A percentile compares a stretch with the other conserved stretches of the same genome.
phyloP scores from a whole-genome alignment of 805 yeast genomes.

The Saccharomycopsis babjevae region DNA sequence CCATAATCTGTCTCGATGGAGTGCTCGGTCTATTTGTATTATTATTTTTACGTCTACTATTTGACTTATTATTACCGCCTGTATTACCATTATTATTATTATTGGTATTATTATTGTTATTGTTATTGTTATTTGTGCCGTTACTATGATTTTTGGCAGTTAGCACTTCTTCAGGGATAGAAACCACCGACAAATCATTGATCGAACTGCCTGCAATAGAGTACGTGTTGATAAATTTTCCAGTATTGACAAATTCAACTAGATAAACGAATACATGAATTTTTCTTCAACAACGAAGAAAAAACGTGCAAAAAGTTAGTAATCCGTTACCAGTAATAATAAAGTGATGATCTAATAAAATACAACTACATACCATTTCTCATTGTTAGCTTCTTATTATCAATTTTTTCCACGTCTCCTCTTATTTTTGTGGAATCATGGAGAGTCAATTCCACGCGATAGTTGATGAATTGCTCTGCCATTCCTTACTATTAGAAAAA shows the following conservation, averaged over 20 bases:
- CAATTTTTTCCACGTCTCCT: slow-evolving; percentile 35
- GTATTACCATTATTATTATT: slow-evolving; percentile 13
- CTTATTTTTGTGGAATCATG: slow-evolving; percentile 31
- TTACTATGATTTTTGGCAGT: slow-evolving; percentile 20
- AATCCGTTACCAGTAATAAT: background rate
- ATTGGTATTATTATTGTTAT: slow-evolving; percentile 22
- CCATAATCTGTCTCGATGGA: slow-evolving; percentile 1
- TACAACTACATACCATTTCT: slow-evolving; percentile 27
- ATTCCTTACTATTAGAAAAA: background rate
- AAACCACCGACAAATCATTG: slow-evolving; percentile 45
- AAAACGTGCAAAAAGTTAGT: background rate
- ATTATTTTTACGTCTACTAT: slow-evolving; percentile 12
- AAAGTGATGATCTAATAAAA: background rate
- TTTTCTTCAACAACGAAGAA: background rate
- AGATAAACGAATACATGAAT: background rate
- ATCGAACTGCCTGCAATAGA: slow-evolving; percentile 31
- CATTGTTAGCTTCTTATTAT: slow-evolving; percentile 30
- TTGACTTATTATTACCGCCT: slow-evolving; percentile 5
- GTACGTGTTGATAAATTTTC: slow-evolving; percentile 12
- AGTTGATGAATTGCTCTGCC: slow-evolving; percentile 33
- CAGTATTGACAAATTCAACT: slow-evolving; percentile 13
- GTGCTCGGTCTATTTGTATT: slow-evolving; percentile 2
- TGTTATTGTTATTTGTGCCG: slow-evolving; percentile 14
- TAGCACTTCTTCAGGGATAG: slow-evolving; percentile 32
- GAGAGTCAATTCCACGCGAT: slow-evolving; percentile 34